Evolutionary conservation across 2,329 filamentous ascomycete genomes (phyloP), one percentile per base, ranked within the genome.

Genomic region (Cadophora sp.): DNA sequence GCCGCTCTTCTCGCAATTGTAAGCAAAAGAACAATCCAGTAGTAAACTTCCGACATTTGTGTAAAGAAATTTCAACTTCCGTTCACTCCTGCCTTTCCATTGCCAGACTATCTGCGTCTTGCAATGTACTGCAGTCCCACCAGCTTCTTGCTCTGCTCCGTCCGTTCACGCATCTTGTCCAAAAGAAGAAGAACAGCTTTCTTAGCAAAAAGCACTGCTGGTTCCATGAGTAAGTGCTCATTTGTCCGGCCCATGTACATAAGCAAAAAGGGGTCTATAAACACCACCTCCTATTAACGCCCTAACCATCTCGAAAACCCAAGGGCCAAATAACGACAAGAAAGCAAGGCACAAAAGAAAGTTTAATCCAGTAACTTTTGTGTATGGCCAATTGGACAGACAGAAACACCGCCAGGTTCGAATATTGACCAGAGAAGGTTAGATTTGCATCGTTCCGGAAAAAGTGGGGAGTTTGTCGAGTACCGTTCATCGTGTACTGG

Each of bases 381-480:
- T 68, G 22, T 22, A 50, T 37, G 63, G 53, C 14, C 51, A 58
- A 34, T 26, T 48, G 64, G 29, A 37, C 16, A 46, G 53, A 63
- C 51, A 31, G 37, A 16, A 55, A 67, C 60, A 65, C 59, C 66
- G 50, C 50, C 61, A 65, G 61, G 34, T 46, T 31, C 26, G 59
- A 65, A 59, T 71, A 63, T 69, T 59, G 69, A 71, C 64, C 62
- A 67, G 66, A 70, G 69, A 71, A 69, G 61, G 40, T 66, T 63
- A 68, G 31, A 16, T 67, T 11, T 16, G 40, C 40, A n/a, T 65
- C 55, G 65, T 67, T 59, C 56, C 43, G 43, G 37, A 50, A 67
- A 31, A 61, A 31, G 22, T 37, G 55, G 51, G 37, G 26, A 59
- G 27, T 46, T 43, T 34, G 50, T 65, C 58, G 50, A 62, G 37